phyloP scores from a whole-genome alignment of 2,329 filamentous ascomycete species.

The Arthrobotrys musiformis region DNA sequence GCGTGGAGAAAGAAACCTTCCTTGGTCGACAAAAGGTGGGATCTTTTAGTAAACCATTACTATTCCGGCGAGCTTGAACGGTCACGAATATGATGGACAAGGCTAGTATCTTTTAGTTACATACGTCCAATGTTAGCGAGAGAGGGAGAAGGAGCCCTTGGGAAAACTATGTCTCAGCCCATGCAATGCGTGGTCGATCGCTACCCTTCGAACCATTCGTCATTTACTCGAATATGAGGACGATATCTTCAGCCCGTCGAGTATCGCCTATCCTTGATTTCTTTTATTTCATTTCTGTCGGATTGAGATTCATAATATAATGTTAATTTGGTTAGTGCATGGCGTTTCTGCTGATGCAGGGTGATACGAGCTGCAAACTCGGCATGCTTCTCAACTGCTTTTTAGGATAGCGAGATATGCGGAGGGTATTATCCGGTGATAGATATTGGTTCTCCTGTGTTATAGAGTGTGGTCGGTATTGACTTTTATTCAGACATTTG shows the following conservation, averaged over 20 bases:
- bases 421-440: neutral
- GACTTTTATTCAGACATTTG: too few relatives aligned
- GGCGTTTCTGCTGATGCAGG: constrained; percentile 5
- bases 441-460: neutral
- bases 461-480: neutral
- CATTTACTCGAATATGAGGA: neutral
- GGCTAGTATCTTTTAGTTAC: too few relatives aligned
- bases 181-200: constrained; percentile 39
- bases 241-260: neutral
- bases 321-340: too few relatives aligned
- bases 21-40: neutral
- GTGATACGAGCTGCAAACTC: constrained; percentile 10
- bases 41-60: constrained; percentile 16
- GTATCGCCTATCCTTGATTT: constrained; percentile 7
- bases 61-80: constrained; percentile 21
- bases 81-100: neutral
- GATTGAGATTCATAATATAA: too few relatives aligned
- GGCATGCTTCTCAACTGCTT: neutral
- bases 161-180: constrained; percentile 8
- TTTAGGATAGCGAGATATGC: constrained; percentile 2
- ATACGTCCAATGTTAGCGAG: neutral
- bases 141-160: neutral
- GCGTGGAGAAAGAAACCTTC: constrained; percentile 1
- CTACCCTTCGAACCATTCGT: constrained; percentile 8
- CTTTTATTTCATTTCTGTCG: neutral